Evolutionary conservation across 169 alveolate species (phyloP), one percentile per base, ranked within the genome.

Genomic region (Eimeria brunetti): DNA sequence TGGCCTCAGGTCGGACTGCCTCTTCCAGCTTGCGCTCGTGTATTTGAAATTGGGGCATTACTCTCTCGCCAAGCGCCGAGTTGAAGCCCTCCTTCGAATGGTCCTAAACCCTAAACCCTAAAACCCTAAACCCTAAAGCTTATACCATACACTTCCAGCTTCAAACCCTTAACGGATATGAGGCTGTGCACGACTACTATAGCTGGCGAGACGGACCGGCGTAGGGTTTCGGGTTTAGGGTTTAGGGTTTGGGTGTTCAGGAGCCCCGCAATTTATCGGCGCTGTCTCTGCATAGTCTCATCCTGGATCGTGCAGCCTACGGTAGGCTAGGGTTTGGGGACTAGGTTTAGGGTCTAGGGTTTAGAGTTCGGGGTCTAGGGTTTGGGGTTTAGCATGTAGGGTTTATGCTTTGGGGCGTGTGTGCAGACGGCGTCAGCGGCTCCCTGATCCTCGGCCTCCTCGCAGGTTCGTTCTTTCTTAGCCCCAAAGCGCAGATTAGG

Each of bases 251-350:
- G 62, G 60, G 60, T 16, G 76, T 8, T 41, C 95, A 95, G 96
- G 96, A 95, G 67, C 96, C 96, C 56, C 95, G 95, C 75, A 95
- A 95, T 62, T 36, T 95, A 46, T 95, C 95, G 11, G 96, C 96
- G 69, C 80, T 88, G 30, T 90, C 95, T 44, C 92, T 95, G 49
- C 95, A 95, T 92, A 89, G 95, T 90, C 95, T 95, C 24, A 95
- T 95, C 64, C 62, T 89, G 30, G 96, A 95, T 73, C 94, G 94
- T 49, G 95, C 96, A 36, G 91, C 96, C 44, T 95, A 95, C 64
- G 96, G 96, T 89, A 56, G 60, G 90, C 8, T 27, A 51, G 8
- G 49, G 62, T 24, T n/a, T 22, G 49, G 81, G 49, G 11, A 27
- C 33, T 22, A 60, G 85, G 85, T 75, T 41, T 36, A 75, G 36